Conservation (phyloP, 345 rosid species). For the Clausena lansium region DNA sequence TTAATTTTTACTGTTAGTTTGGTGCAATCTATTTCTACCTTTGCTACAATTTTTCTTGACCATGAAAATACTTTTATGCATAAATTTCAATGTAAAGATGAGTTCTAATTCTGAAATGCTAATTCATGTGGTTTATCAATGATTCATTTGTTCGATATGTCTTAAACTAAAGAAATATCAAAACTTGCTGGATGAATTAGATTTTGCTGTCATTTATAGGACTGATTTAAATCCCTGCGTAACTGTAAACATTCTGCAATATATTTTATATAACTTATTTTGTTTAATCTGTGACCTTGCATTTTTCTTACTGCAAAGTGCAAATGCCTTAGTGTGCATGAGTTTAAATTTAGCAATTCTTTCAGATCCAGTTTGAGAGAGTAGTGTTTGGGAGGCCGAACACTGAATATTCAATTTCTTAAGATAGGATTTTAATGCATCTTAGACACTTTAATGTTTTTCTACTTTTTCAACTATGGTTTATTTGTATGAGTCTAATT, state of each 20-base stretch:
- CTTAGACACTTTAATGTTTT: neutral
- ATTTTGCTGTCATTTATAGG: too few species aligned
- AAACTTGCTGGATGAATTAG: neutral
- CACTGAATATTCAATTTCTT: neutral
- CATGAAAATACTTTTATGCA: neutral
- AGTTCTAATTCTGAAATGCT: neutral
- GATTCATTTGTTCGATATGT: neutral
- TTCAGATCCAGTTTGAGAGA: neutral
- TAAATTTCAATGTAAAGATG: neutral
- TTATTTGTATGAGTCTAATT: neutral
- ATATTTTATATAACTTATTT: neutral
- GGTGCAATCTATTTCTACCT: neutral
- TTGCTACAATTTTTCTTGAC: neutral
- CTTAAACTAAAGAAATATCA: neutral
- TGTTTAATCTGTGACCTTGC: neutral
- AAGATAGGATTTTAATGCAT: neutral
- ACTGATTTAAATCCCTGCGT: neutral
- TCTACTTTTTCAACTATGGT: neutral
- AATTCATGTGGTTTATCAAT: too few species aligned
- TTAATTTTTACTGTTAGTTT: neutral
- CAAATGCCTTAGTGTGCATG: neutral
- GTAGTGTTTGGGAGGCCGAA: neutral
- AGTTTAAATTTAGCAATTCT: neutral
- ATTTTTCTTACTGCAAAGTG: neutral
- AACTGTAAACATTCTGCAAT: neutral